Base-by-base conservation (phyloP, 495 filamentous ascomycete genomes). In the Chaetomium cochliodes region DNA sequence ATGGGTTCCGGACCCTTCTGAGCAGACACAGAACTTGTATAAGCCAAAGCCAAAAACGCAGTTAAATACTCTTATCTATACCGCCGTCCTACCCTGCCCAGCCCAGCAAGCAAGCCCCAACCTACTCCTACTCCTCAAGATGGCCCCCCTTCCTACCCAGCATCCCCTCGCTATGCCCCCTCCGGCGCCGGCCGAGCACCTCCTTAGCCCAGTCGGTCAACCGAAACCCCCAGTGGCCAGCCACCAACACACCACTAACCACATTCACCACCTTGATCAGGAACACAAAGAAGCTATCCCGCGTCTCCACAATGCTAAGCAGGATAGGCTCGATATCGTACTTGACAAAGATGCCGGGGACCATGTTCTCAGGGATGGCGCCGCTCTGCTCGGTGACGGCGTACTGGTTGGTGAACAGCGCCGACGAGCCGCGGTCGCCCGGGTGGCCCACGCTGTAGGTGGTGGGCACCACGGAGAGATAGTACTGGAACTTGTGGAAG, bases 401-500 rank as follows among this genome's bases (percentile, higher is more conserved):
- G 82, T 99, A 99, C 75, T 99, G 94, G 80, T 99, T 98, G 25
- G 94, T 98, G 78, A 88, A 85, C 78, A 99, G 83, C 46, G 87
- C 89, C 68, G 73, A 68, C 37, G 68, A 55, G 57, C 65, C 64
- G 9, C 23, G 28, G 26, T 62, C 22, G 65, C 58, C 52, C 30
- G 71, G 70, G 56, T 66, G 26, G 78, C 84, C 80, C 47, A 87
- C 86, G 60, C 87, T 89, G 82, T 98, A 99, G 73, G 92, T 84
- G n/a, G 94, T 99, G 0, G 94, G 94, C 1, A 99, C 94, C 46
- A 99, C 80, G 62, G 92, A 97, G 75, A 97, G 87, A 82, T 94
- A 98, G 85, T 99, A 99, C 80, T 99, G 94, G 83, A 88, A 97
- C 78, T 93, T 94, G 84, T 90, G 88, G 82, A 97, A 98, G 82